Evolutionary conservation across 176 grass and related monocot species (phyloP), one percentile per base, ranked within the genome.

Genomic region (Triticum timopheevii): DNA sequence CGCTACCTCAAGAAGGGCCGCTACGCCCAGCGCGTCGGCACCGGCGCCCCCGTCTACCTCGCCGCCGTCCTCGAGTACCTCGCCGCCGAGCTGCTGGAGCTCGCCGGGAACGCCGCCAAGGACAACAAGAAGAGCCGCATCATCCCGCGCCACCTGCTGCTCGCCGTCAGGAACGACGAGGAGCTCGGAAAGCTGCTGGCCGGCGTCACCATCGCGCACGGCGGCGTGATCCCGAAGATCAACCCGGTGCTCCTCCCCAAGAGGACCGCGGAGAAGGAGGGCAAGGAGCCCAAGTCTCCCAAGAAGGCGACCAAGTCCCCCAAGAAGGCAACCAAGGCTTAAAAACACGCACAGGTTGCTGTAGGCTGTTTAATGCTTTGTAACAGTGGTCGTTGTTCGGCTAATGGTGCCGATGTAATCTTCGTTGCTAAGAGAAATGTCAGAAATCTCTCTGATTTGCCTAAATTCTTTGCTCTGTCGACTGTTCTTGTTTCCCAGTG

Each of bases 1-100:
- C 93, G 93, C n/a, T 95, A 52, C 75, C 90, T 95, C 10, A 95
- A 95, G 88, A 90, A 90, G 42, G 93, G 93, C 22, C 93, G 93
- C 3, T 95, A 95, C 75, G 88, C 90, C 4, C 82, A 81, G 79
- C 93, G 93, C 17, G 80, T 95, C 13, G 93, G 93, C 78, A 19
- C 31, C 24, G 93, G 93, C 27, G 93, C 93, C 25, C 93, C 93
- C 36, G 93, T 95, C 36, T 95, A 92, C 86, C 93, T 95, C 45
- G 90, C 93, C 19, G 90, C 90, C 23, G 88, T 95, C 34, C 90
- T 95, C 8, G 93, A 95, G 68, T 95, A 95, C 83, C 93, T 95
- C 17, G 93, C 93, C 1, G 93, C 93, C 0, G 93, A 95, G 88
- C 82, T 93, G 15, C 74, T 93, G n/a, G 91, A 93, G 88, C 88